These are phyloP conservation scores for Crithidia fasciculata DNA, from an alignment of 208 protist species.

Conservation along the genomic window DNA sequence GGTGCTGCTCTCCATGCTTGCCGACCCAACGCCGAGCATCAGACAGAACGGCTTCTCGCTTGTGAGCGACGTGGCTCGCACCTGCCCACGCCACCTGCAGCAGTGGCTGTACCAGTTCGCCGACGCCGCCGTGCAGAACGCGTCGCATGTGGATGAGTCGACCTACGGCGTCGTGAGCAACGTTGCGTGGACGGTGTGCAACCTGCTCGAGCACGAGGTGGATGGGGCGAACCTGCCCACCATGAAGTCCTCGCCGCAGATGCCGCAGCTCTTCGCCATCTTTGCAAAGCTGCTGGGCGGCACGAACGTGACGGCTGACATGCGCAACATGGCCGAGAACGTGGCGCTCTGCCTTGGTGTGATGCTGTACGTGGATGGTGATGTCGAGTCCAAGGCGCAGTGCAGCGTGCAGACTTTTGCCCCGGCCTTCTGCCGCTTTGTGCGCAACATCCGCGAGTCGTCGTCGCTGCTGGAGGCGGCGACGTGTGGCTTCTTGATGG, in stretches of 20 bases:
- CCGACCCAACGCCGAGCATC: constrained; percentile 58
- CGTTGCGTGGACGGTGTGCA: constrained; percentile 80
- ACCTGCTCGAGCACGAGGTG: constrained; percentile 78
- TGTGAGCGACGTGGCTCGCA: constrained; percentile 66
- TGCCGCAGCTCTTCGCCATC: constrained; percentile 57
- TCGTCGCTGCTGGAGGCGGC: constrained; percentile 58
- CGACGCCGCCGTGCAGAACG: constrained; percentile 56
- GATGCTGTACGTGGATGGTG: constrained; percentile 63
- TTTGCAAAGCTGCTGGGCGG: constrained; percentile 49
- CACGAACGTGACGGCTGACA: constrained; percentile 53
- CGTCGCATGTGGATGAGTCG: constrained; percentile 43
- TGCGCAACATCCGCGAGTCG: constrained; percentile 72
- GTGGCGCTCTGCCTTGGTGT: constrained; percentile 75
- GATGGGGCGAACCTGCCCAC: constrained; percentile 52
- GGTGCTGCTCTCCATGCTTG: constrained; percentile 52
- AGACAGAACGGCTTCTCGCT: constrained; percentile 82
- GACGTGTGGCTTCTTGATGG: constrained; percentile 64
- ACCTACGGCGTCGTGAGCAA: constrained; percentile 75
- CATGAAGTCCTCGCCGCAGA: constrained; percentile 42
- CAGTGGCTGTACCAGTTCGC: constrained; percentile 44
- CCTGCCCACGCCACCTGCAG: constrained; percentile 63
- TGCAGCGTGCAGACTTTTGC: constrained; percentile 58
- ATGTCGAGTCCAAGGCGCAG: constrained; percentile 48
- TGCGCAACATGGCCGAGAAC: constrained; percentile 90
- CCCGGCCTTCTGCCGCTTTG: constrained; percentile 66